Evolutionary conservation across 257 asterid species (phyloP), one percentile per base, ranked within the genome.

Genomic region (Striga asiatica): DNA sequence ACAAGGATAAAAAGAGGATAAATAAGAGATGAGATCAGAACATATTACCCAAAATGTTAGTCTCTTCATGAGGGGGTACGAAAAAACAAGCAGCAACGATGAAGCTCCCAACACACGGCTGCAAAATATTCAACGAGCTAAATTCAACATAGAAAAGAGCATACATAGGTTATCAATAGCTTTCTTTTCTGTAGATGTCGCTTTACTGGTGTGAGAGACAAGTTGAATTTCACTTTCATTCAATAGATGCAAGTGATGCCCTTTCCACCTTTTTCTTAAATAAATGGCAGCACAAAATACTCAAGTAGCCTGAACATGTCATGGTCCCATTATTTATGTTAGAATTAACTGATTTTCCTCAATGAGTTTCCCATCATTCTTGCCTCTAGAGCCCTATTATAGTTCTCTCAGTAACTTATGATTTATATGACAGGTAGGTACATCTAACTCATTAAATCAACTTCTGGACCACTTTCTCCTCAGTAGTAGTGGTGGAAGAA

Each of bases 21-120:
- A 17, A 28, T 16, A 14, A 9, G 35, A 24, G 47, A 37, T 5
- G 61, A 57, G 50, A 25, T 58, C 47, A 35, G 35, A 59, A 42
- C 4, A 23, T 46, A 59, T 63, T 79, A 89, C 96, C 97, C 98
- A 89, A 68, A 71, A 83, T 2, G 98, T 83, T 29, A 79, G 20
- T 70, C 96, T 79, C 85, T 89, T 89, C 96, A 83, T 86, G 62
- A 89, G 87, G 41, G 98, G 98, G 59, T 89, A 89, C 22, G 91
- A 66, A 65, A 83, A 84, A 46, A 81, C 83, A 42, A 81, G 74
- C 55, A 81, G 69, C 79, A 89, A 62, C 27, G 85, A 80, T 18
- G 89, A 78, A 68, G 86, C 93, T 53, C 98, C 92, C 64, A 86
- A 64, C 35, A 80, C 66, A 8, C 74, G 77, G 70, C 98, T 89